A percentile compares a stretch with the other conserved stretches of the same genome.
These are phyloP conservation scores for Leccinum variicolor DNA, from an alignment of 768 basidiomycete species.

Conservation along the genomic window DNA sequence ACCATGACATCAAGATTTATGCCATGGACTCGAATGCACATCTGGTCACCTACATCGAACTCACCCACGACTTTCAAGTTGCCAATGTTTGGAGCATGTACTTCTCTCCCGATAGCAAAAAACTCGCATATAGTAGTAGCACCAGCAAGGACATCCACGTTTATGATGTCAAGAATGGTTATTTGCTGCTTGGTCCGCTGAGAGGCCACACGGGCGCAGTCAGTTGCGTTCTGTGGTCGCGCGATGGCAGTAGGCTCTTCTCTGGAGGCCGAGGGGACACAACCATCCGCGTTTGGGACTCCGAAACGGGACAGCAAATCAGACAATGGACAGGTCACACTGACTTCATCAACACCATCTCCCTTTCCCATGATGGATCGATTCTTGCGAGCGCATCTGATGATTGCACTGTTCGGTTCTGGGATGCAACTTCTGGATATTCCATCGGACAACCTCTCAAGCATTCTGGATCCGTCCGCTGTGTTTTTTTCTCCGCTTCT, in stretches of 20 bases:
- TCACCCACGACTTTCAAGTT: too few relatives aligned
- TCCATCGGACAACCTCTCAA: neutral
- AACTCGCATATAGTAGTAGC: neutral
- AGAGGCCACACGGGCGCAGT: neutral
- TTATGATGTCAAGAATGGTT: neutral
- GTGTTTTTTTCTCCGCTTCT: neutral
- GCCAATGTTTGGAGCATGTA: neutral
- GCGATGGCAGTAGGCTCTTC: neutral
- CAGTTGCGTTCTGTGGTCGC: neutral
- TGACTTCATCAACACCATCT: neutral
- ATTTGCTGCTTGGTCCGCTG: neutral
- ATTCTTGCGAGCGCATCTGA: neutral
- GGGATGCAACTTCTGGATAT: neutral
- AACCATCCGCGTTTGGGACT: neutral
- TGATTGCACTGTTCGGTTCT: neutral
- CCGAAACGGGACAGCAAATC: neutral
- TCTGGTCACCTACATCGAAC: too few relatives aligned
- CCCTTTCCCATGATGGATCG: neutral
- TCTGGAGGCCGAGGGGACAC: neutral
- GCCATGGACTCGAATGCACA: neutral
- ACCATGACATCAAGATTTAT: neutral
- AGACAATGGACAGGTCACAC: neutral
- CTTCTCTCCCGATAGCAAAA: neutral
- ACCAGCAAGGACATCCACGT: neutral
- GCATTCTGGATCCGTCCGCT: accelerated